Evolutionary conservation across 2,329 filamentous ascomycete genomes (phyloP).

Genomic region (Capronia epimyces): DNA sequence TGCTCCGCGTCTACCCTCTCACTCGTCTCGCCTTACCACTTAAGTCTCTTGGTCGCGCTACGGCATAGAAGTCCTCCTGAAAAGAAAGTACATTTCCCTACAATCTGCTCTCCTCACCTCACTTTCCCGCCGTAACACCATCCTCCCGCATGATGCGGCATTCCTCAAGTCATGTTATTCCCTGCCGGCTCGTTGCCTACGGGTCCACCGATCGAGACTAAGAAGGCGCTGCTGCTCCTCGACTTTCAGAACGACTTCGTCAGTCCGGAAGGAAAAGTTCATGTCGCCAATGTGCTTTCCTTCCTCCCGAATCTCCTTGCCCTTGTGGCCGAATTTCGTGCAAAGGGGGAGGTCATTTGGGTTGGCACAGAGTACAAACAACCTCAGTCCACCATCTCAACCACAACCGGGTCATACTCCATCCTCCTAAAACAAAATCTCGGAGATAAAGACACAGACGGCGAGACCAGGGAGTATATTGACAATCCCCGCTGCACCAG

Average conservation of each 20-base stretch:
- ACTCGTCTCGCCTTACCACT: neutral
- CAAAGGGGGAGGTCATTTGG: slow-evolving; percentile 73
- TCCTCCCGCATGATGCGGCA: slow-evolving; percentile 12
- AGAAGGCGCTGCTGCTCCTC: slow-evolving; percentile 70
- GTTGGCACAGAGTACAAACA: slow-evolving; percentile 68
- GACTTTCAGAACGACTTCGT: slow-evolving; percentile 92
- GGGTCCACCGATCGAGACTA: slow-evolving; percentile 50
- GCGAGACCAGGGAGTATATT: slow-evolving; percentile 13
- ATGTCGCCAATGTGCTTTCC: slow-evolving; percentile 57
- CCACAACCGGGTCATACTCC: slow-evolving; percentile 44
- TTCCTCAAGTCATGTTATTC: slow-evolving; percentile 23
- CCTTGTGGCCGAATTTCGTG: slow-evolving; percentile 68
- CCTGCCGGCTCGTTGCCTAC: slow-evolving; percentile 21
- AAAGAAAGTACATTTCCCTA: neutral
- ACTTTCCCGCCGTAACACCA: neutral
- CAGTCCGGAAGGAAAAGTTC: slow-evolving; percentile 60
- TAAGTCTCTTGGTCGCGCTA: neutral
- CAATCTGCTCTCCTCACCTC: neutral
- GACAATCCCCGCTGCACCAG: slow-evolving; percentile 10
- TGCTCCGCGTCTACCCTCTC: slow-evolving; percentile 3
- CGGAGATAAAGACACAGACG: slow-evolving; percentile 1
- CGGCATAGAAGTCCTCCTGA: neutral
- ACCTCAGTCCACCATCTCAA: slow-evolving; percentile 53
- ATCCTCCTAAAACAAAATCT: slow-evolving; percentile 25
- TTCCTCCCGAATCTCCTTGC: slow-evolving; percentile 63